These are phyloP conservation scores for Mortierella sp. DNA, from an alignment of 371 early-diverging fungal species.

Conservation along the genomic window DNA sequence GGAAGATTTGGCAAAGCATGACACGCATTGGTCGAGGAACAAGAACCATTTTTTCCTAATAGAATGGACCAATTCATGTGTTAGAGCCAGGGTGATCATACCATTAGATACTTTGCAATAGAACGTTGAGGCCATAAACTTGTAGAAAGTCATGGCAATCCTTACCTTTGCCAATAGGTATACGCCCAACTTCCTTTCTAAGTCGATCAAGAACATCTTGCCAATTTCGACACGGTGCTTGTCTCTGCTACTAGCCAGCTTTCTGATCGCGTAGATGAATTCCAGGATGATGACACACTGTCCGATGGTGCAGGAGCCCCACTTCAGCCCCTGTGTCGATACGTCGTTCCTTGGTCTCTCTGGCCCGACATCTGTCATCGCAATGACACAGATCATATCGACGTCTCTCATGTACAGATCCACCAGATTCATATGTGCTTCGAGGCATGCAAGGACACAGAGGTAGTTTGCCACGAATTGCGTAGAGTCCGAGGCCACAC, in stretches of 20 bases:
- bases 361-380: constrained; percentile 66
- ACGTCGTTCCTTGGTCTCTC: constrained; percentile 36
- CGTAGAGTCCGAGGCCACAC: constrained; percentile 68
- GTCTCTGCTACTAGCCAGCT: constrained; percentile 54
- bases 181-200: constrained; percentile 67
- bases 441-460: constrained; percentile 58
- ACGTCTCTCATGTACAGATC: constrained; percentile 75
- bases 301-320: constrained; percentile 72
- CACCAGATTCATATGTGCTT: constrained; percentile 64
- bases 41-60: constrained; percentile 59
- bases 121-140: no score
- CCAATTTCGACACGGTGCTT: constrained; percentile 69
- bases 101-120: no score
- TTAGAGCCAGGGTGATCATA: no score
- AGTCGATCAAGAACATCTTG: constrained; percentile 72
- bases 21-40: constrained; percentile 68
- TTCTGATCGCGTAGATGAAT: constrained; percentile 66
- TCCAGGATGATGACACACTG: constrained; percentile 69
- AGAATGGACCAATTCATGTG: not conserved
- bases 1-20: constrained; percentile 64
- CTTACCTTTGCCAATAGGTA: constrained; percentile 65
- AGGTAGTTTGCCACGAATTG: constrained; percentile 59
- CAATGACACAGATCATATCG: constrained; percentile 70
- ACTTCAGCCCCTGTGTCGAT: constrained; percentile 38
- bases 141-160: not conserved